phyloP scores from a whole-genome alignment of 2,329 filamentous ascomycete genomes.

The Trichoderma asperellum region DNA sequence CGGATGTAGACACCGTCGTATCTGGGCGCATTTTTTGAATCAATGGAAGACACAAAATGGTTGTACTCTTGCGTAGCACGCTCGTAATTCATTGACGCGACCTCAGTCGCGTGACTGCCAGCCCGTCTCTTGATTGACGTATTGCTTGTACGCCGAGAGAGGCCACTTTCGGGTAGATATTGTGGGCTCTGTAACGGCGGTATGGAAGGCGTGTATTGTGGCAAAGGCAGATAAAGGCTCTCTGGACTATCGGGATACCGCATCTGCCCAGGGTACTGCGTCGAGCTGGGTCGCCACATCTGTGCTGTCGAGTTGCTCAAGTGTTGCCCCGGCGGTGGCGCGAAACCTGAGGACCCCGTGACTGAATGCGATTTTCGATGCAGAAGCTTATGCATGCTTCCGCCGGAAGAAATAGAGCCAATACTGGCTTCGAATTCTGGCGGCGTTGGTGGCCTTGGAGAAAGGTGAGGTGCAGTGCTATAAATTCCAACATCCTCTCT shows the following conservation, averaged over 20 bases:
- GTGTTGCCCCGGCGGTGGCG: conserved; percentile 12
- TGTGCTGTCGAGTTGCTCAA: conserved; percentile 17
- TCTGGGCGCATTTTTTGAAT: conserved; percentile 5
- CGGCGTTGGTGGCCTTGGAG: conserved; percentile 41
- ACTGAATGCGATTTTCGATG: conserved; percentile 37
- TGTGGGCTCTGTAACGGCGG: background rate
- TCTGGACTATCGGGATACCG: conserved; percentile 21
- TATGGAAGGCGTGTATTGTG: background rate
- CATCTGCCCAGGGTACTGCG: conserved; percentile 4
- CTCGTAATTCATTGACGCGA: conserved; percentile 1
- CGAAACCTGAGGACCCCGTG: conserved; percentile 25
- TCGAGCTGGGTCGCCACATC: conserved; percentile 5
- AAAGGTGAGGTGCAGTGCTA: conserved; percentile 31
- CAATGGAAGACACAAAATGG: conserved; percentile 17
- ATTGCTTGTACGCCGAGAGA: conserved; percentile 12
- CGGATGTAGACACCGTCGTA: conserved; percentile 38
- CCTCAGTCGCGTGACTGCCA: background rate
- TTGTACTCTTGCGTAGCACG: conserved; percentile 15
- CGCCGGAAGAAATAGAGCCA: conserved; percentile 2
- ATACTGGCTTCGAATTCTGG: conserved; percentile 30
- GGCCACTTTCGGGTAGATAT: background rate
- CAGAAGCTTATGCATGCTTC: conserved; percentile 8
- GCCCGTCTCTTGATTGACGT: background rate
- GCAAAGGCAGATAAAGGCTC: conserved; percentile 4
- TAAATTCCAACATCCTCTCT: conserved; percentile 26